These are phyloP conservation scores for Mortierella polycephala DNA, from an alignment of 371 early-diverging fungal species.

Conservation along the genomic window DNA sequence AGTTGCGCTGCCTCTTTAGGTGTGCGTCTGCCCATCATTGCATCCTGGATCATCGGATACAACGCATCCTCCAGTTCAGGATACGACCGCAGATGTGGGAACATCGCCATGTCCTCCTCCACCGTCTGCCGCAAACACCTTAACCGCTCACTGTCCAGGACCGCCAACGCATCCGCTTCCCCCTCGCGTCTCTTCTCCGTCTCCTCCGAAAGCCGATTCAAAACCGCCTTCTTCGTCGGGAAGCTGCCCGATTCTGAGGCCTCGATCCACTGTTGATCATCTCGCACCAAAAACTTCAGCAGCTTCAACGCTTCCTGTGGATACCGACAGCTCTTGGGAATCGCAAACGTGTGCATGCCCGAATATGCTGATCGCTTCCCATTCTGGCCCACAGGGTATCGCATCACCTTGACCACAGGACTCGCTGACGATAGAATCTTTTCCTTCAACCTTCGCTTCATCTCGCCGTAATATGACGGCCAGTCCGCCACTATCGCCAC, in stretches of 20 bases:
- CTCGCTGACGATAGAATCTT: background rate
- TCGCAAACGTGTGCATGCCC: slow-evolving; percentile 46
- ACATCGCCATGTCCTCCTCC: slow-evolving; percentile 47
- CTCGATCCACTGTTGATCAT: slow-evolving; percentile 46
- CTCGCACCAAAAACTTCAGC: slow-evolving; percentile 37
- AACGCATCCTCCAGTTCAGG: slow-evolving; percentile 42
- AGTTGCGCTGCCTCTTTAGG: slow-evolving; percentile 13
- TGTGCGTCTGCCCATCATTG: slow-evolving; percentile 34
- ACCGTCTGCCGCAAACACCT: slow-evolving; percentile 22
- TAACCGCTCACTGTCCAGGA: slow-evolving; percentile 29
- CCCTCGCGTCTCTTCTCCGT: background rate
- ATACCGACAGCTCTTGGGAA: slow-evolving; percentile 25
- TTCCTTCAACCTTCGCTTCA: slow-evolving; percentile 16
- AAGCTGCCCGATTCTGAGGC: slow-evolving; percentile 42
- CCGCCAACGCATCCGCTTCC: background rate
- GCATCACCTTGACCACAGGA: slow-evolving; percentile 29
- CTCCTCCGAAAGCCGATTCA: slow-evolving; percentile 20
- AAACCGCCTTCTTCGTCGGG: slow-evolving; percentile 40
- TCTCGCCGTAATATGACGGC: slow-evolving; percentile 34
- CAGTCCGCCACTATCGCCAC: slow-evolving; percentile 44
- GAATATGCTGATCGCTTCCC: slow-evolving; percentile 33
- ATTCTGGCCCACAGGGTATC: slow-evolving; percentile 26
- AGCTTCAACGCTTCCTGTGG: slow-evolving; percentile 8
- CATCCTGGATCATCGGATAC: slow-evolving; percentile 41
- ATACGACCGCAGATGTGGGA: slow-evolving; percentile 36